Evolutionary conservation across 2,329 filamentous ascomycete genomes (phyloP), one percentile per base, ranked within the genome.

Genomic region (Rhexocercosporidium sp.): DNA sequence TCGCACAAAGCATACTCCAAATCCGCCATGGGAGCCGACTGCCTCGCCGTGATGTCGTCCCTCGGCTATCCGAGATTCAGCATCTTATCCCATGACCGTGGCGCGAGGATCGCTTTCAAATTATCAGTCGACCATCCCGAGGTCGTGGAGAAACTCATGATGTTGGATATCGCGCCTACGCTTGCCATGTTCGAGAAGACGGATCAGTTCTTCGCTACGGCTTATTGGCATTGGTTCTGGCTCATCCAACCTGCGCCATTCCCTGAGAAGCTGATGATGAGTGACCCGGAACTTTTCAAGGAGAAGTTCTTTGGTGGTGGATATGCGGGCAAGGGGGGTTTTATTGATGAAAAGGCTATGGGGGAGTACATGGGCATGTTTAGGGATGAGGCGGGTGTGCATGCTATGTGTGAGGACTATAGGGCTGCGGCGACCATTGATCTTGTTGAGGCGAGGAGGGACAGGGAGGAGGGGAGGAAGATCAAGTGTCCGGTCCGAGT

Each of bases 221-320:
- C 80, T 0, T 88, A 87, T 74, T 88, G 83, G 71, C 86, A 88
- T 75, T 88, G 86, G 85, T 86, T 86, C 62, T 83, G 88, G 69
- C 79, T 88, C 22, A 84, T 86, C 9, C 86, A 88, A 72, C 74
- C 77, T 0, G 76, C 77, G 5, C 83, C 86, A 0, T 79, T 88
- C 5, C 85, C 83, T 0, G 85, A 87, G 72, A 81, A 79, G 47
- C 76, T 86, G 56, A 82, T 83, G 44, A 31, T 76, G 0, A 75
- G 73, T 0, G 73, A 77, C 27, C 80, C 82, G 3, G 72, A 78
- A 7, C 75, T 78, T 39, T 80, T 85, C n/a, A 77, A 80, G 0
- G 77, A 80, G 20, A 73, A 79, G 46, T 85, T 67, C 63, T 69
- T 66, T 20, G 70, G 70, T 2, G 69, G 66, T 78, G 41, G 25